These are phyloP conservation scores for Sclerotinia glacialis DNA, from an alignment of 2,329 filamentous ascomycete genomes.

Conservation along the genomic window DNA sequence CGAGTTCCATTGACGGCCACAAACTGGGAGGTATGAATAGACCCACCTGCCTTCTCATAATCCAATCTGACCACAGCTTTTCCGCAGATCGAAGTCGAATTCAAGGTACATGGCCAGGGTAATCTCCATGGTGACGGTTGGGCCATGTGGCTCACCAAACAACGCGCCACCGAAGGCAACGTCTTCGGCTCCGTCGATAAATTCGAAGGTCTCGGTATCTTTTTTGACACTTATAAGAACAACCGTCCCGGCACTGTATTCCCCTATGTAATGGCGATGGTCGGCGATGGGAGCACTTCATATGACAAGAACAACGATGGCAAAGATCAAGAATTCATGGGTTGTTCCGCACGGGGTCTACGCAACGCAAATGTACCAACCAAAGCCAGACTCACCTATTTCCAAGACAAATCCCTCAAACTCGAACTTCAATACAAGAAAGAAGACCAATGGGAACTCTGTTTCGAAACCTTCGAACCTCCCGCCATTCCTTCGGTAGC, in stretches of 20 bases:
- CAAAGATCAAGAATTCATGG: slow-evolving; percentile 87
- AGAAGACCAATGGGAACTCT: slow-evolving; percentile 82
- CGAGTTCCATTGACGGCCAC: slow-evolving; percentile 92
- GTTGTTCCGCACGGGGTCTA: slow-evolving; percentile 90
- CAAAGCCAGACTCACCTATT: slow-evolving; percentile 87
- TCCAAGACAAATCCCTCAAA: slow-evolving; percentile 88
- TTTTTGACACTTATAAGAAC: slow-evolving; percentile 98
- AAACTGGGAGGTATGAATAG: slow-evolving; percentile 76
- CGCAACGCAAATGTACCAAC: slow-evolving; percentile 77
- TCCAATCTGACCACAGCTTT: slow-evolving; percentile 12
- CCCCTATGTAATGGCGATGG: slow-evolving; percentile 98
- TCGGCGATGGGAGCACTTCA: slow-evolving; percentile 80
- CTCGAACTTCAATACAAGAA: slow-evolving; percentile 93
- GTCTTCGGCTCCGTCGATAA: slow-evolving; percentile 87
- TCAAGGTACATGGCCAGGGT: slow-evolving; percentile 85
- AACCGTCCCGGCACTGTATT: slow-evolving; percentile 94
- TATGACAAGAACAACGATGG: slow-evolving; percentile 96
- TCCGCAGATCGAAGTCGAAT: slow-evolving; percentile 78
- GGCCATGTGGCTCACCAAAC: slow-evolving; percentile 96
- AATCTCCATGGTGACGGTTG: slow-evolving; percentile 94
- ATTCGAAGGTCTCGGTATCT: slow-evolving; percentile 92
- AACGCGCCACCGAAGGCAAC: slow-evolving; percentile 73
- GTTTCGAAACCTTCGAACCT: slow-evolving; percentile 72
- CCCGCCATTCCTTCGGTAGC: slow-evolving; percentile 75
- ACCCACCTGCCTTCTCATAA: neutral